Evolutionary conservation across 2,329 filamentous ascomycete genomes (phyloP), one percentile per base, ranked within the genome.

Genomic region (Stemphylium lycopersici): DNA sequence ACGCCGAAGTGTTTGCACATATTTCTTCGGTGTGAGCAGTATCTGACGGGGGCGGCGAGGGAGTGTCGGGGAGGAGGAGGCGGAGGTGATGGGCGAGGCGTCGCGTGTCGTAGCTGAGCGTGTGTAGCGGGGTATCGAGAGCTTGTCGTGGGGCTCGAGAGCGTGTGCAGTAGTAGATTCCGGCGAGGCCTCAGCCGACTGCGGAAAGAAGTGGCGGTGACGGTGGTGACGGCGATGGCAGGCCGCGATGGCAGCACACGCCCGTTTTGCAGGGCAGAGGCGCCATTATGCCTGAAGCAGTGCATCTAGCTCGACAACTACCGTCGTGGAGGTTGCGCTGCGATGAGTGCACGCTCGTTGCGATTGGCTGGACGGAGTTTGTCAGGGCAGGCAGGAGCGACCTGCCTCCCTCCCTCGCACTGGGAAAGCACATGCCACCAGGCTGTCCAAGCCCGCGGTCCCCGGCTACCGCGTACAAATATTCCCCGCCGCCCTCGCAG

Each of bases 11-110:
- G 79, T 74, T 84, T 85, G 77, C 89, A 90, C 87, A 93, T 93
- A 76, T 80, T 83, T 79, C 88, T 83, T 78, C 87, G 84, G 77
- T 89, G 89, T 48, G 90, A 93, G 77, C 90, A 95, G 75, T 88
- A 77, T 72, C 88, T 62, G 52, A 69, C 65, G 26, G 66, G 55
- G 33, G 58, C 53, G 41, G 58, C 48, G 46, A 65, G 56, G 50
- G 65, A 56, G 38, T 59, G 62, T 37, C 62, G 60, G 46, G 55
- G 22, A 24, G 22, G 6, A 24, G 63, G 50, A 37, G 64, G 66
- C 53, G 65, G 69, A 40, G 64, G 42, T 16, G 44, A 26, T 16
- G 46, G 40, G 43, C 41, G 41, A 42, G 64, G 65, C 62, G 66
- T 55, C 41, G 52, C 56, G 60, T 55, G 61, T 54, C 59, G 61